Conservation (phyloP, 1,284 basidiomycete species). For the Ustilago hordei region DNA sequence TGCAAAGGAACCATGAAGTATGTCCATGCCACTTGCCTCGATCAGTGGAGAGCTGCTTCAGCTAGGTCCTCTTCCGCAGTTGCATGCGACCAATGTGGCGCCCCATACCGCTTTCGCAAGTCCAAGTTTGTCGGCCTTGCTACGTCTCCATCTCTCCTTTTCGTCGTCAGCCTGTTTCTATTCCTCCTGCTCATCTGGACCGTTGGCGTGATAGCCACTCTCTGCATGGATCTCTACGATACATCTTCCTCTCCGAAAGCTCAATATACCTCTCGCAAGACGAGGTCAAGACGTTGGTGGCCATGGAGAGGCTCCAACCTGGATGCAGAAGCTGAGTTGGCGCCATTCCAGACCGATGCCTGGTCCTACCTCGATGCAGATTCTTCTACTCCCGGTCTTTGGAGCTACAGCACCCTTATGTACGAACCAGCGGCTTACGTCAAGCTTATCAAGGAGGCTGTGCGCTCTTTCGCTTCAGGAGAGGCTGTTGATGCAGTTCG, state of each 20-base stretch:
- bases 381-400: slow-evolving; percentile 23
- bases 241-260: slow-evolving; percentile 4
- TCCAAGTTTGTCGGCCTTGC: slow-evolving; percentile 57
- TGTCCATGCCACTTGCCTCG: slow-evolving; percentile 64
- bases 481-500: slow-evolving; percentile 38
- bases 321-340: background rate
- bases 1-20: slow-evolving; percentile 67
- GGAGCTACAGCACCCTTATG: slow-evolving; percentile 38
- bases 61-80: slow-evolving; percentile 46
- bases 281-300: slow-evolving; percentile 28
- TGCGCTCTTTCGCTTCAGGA: slow-evolving; percentile 47
- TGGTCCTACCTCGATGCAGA: slow-evolving; percentile 40
- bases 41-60: slow-evolving; percentile 56
- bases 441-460: slow-evolving; percentile 49
- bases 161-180: slow-evolving; percentile 45
- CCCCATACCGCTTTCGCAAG: slow-evolving; percentile 56
- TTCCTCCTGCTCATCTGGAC: slow-evolving; percentile 51
- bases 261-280: background rate
- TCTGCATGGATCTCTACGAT: slow-evolving; percentile 46
- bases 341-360: slow-evolving; percentile 20
- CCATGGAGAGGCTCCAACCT: slow-evolving; percentile 21
- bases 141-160: slow-evolving; percentile 43
- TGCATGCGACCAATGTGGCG: slow-evolving; percentile 64
- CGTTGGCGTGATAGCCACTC: slow-evolving; percentile 40
- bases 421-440: slow-evolving; percentile 50